Evolutionary conservation across 179 eudicot genomes (phyloP), one percentile per base, ranked within the genome.

Genomic region (Gypsophila paniculata): DNA sequence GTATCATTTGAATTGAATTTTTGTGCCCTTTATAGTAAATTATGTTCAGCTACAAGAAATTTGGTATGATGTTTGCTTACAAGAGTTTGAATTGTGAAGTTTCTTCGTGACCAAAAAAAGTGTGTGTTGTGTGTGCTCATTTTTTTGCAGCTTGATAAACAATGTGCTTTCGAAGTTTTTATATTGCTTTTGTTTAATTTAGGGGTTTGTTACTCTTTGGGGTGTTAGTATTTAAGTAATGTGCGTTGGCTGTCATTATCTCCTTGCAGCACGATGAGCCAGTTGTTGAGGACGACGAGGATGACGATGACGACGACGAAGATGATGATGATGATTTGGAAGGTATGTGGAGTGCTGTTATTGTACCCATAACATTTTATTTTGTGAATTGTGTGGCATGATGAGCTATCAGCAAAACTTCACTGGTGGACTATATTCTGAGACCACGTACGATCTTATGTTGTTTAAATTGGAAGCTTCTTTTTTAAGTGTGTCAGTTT

Each of bases 221-320:
- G 21, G 14, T 21, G 12, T 36, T 60, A 6, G 12, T 60, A 11
- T 4, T 60, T 25, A 6, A 26, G 15, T 65, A n/a, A 58, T 71
- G 8, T 21, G 5, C 58, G 0, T 13, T 62, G 5, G 54, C 23
- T 60, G 48, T 59, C 8, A 14, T 62, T 19, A 17, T 62, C 34
- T 65, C 32, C 64, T 2, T 69, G 38, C 79, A 80, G 81, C 58
- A 53, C 7, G 87, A 84, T 39, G 89, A 86, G 62, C 89, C 89
- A 2, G 46, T 82, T 26, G 75, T 86, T 54, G 89, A 86, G 65
- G 89, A 85, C 23, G 58, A 53, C 2, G 86, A 81, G 19, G 85
- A 81, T 8, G 85, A 82, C 0, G 89, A 83, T 1, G 89, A 82
- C 2, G 86, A 85, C 0, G 86, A 85, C 2, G 89, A 85, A 18